These are phyloP conservation scores for Beauveria sp. DNA, from an alignment of 2,329 filamentous ascomycete genomes.

Conservation along the genomic window DNA sequence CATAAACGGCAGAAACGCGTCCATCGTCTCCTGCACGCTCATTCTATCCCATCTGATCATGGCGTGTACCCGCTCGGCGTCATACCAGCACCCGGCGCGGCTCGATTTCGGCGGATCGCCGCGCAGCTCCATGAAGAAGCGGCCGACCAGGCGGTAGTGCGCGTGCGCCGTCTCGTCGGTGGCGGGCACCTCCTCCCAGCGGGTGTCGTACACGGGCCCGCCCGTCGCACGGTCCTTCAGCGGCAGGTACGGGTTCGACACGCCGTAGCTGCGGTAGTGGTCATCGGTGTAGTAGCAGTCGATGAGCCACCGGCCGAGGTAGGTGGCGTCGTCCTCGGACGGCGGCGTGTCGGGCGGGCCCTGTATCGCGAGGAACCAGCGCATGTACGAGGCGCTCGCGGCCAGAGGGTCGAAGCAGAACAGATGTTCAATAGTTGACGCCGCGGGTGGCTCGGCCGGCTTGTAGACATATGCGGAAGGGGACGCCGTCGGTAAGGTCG, in stretches of 20 bases:
- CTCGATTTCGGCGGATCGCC: conserved; percentile 2
- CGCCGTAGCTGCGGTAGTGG: background rate
- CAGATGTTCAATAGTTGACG: background rate
- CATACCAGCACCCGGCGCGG: conserved; percentile 10
- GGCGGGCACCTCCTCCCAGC: conserved; percentile 1
- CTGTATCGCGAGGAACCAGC: conserved; percentile 7
- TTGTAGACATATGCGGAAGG: background rate
- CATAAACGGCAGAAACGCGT: conserved; percentile 11
- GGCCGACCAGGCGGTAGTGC: conserved; percentile 8
- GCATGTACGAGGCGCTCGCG: conserved; percentile 8
- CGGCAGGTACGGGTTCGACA: background rate
- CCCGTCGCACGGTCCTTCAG: background rate
- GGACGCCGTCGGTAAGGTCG: background rate
- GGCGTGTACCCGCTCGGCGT: conserved; percentile 11
- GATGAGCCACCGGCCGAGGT: conserved; percentile 9
- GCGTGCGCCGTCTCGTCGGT: background rate
- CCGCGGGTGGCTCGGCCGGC: background rate
- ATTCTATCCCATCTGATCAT: conserved; percentile 1
- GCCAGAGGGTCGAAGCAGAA: conserved; percentile 11
- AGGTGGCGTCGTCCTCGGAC: background rate
- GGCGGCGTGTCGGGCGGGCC: conserved; percentile 10
- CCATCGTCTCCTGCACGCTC: conserved; percentile 6
- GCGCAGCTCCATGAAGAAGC: conserved; percentile 11
- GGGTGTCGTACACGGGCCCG: background rate
- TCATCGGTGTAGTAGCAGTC: conserved; percentile 10